A percentile compares a stretch with the other conserved stretches of the same genome.
phyloP scores from a whole-genome alignment of 306 rosid species.

The Begonia masoniana region DNA sequence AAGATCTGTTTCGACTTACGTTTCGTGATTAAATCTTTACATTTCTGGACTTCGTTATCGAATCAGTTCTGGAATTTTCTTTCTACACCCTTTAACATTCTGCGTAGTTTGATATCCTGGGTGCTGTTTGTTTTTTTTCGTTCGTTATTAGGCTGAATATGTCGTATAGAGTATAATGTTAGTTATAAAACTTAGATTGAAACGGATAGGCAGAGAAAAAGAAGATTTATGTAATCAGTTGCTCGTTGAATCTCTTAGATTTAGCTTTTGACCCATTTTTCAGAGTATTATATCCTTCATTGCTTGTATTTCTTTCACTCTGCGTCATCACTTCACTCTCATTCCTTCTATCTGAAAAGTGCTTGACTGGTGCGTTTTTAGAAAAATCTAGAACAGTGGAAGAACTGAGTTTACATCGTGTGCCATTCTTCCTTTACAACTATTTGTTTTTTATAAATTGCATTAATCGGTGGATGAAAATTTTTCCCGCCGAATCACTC shows the following conservation, averaged over 20 bases:
- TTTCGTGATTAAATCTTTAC: too few species aligned
- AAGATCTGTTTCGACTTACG: not conserved
- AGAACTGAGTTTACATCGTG: not conserved
- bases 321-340: too few species aligned
- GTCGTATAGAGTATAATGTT: too few species aligned
- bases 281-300: not conserved
- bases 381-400: not conserved
- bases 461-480: slow-evolving; percentile 14
- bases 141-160: too few species aligned
- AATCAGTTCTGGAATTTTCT: not conserved
- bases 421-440: not conserved
- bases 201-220: too few species aligned
- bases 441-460: not conserved
- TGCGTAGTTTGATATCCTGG: too few species aligned
- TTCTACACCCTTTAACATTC: not conserved
- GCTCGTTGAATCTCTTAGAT: not conserved
- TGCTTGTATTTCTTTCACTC: not conserved
- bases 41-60: not conserved
- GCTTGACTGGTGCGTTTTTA: not conserved
- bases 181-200: too few species aligned
- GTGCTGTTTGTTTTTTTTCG: too few species aligned
- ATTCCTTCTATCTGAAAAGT: not conserved
- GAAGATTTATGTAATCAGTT: too few species aligned
- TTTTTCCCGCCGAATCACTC: not conserved
- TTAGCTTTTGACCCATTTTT: not conserved